Evolutionary conservation across 164 flowering plant genomes (phyloP).

Genomic region (Macadamia integrifolia): DNA sequence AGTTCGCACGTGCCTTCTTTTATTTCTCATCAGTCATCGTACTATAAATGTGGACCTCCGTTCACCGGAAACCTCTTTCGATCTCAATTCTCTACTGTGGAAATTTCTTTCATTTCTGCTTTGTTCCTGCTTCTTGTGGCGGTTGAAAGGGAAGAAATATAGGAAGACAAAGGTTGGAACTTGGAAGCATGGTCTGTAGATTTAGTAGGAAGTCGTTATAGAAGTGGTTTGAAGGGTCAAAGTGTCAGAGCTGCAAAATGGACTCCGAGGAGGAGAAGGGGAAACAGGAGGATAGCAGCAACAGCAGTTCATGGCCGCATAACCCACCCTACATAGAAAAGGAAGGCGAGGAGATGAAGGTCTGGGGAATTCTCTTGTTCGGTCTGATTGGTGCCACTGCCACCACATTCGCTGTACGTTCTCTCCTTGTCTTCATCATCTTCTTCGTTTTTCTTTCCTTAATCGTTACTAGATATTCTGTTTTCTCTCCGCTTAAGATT

Average conservation of each 20-base stretch:
- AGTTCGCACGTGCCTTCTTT: too few relatives aligned
- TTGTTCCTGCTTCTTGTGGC: too few relatives aligned
- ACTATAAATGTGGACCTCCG: too few relatives aligned
- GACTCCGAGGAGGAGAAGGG: constrained; percentile 8
- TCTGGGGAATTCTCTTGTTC: constrained; percentile 63
- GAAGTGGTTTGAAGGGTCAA: too few relatives aligned
- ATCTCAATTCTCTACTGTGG: too few relatives aligned
- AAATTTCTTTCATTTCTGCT: too few relatives aligned
- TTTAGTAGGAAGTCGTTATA: background rate
- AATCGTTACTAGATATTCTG: too few relatives aligned
- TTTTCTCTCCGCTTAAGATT: background rate
- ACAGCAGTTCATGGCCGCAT: constrained; percentile 14
- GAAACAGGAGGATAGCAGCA: background rate
- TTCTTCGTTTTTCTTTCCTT: background rate
- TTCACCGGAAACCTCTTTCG: too few relatives aligned
- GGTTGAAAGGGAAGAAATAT: too few relatives aligned
- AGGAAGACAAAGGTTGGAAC: too few relatives aligned
- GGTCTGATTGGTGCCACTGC: constrained; percentile 72
- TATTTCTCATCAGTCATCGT: too few relatives aligned
- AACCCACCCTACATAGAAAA: constrained; percentile 10
- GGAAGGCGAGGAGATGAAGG: constrained; percentile 32
- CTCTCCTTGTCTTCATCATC: background rate
- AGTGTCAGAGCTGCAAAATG: background rate
- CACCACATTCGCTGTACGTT: constrained; percentile 57
- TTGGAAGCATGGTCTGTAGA: background rate